Base-by-base conservation (phyloP, 805 yeast genomes). In the Metschnikowia santaceciliae region DNA sequence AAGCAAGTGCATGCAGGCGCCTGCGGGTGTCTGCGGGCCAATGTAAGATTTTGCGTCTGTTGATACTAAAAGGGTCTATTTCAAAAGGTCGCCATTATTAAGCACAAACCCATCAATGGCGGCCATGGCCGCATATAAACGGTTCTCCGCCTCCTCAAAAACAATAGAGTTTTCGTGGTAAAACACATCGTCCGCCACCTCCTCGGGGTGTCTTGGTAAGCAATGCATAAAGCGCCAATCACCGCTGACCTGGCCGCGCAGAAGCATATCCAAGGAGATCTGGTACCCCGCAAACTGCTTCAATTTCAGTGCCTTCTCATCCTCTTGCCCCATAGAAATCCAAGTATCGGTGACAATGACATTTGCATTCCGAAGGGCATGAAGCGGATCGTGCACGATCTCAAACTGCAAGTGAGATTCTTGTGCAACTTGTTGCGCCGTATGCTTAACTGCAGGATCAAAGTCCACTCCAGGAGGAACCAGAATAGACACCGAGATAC, bases 251-350 rank as follows among this genome's bases (percentile, higher is more conserved):
- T 79, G 80, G 5, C 88, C 88, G 13, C 72, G 63, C 11, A 62
- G 49, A 23, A 87, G 80, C 73, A 91, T 74, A 32, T 82, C 83
- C 15, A 74, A 67, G 36, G 90, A 83, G 52, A 94, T 85, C 72
- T 90, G 97, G 77, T 84, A 94, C 1, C 96, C 96, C 14, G 74
- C 78, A 66, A 94, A 94, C 70, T 90, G 91, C 62, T 83, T 75
- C 59, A 94, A 74, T 56, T 91, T 88, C 50, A 77, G 74, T 45
- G 67, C 75, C 56, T 82, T 88, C 66, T 91, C 91, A 4, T 79
- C 72, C 68, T 94, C 99, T 74, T 94, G 91, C 51, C 99, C 99
- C 99, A 94, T 94, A 1, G 98, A 92, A 22, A 94, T 82, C 83
- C 96, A 94, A 3, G 99, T 94, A 63, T 94, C 99, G 14, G 99